A percentile compares a stretch with the other conserved stretches of the same genome.
Conservation (phyloP, 2,329 filamentous ascomycete genomes). For the Orbilia brochopaga region DNA sequence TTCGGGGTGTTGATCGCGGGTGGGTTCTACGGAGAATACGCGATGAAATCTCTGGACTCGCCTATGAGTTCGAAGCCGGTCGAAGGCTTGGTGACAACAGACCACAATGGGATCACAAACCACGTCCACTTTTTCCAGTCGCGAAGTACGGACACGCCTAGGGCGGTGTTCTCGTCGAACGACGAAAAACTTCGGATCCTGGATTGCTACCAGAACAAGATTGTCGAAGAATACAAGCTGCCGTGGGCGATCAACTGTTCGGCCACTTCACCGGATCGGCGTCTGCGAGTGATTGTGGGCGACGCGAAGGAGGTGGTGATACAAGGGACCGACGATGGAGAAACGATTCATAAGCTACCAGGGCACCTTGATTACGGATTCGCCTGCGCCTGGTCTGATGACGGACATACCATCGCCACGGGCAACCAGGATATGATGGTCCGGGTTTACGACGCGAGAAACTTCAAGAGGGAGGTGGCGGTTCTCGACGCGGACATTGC, state of each 20-base stretch:
- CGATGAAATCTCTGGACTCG: constrained; percentile 56
- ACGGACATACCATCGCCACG: constrained; percentile 77
- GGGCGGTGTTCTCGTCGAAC: constrained; percentile 69
- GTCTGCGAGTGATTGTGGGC: constrained; percentile 74
- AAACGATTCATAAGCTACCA: constrained; percentile 65
- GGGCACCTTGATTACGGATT: constrained; percentile 76
- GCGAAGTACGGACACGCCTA: constrained; percentile 63
- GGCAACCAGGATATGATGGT: constrained; percentile 76
- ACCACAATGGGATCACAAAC: constrained; percentile 69
- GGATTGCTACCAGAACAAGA: constrained; percentile 66
- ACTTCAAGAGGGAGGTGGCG: constrained; percentile 66
- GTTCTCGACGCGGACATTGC: constrained; percentile 71
- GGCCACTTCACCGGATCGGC: constrained; percentile 72
- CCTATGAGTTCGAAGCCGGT: constrained; percentile 55
- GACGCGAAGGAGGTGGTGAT: constrained; percentile 71
- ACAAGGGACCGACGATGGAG: constrained; percentile 70
- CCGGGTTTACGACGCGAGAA: constrained; percentile 77
- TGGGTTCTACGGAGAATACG: constrained; percentile 59
- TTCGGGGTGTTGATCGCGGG: constrained; percentile 58
- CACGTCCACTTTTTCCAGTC: constrained; percentile 67
- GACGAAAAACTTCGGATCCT: constrained; percentile 67
- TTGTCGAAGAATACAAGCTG: constrained; percentile 66
- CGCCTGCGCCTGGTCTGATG: constrained; percentile 78
- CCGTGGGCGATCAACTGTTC: constrained; percentile 73
- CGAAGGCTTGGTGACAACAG: constrained; percentile 60